Base-by-base conservation (phyloP, 2,329 filamentous ascomycete species). In the Colletotrichum sp. region DNA sequence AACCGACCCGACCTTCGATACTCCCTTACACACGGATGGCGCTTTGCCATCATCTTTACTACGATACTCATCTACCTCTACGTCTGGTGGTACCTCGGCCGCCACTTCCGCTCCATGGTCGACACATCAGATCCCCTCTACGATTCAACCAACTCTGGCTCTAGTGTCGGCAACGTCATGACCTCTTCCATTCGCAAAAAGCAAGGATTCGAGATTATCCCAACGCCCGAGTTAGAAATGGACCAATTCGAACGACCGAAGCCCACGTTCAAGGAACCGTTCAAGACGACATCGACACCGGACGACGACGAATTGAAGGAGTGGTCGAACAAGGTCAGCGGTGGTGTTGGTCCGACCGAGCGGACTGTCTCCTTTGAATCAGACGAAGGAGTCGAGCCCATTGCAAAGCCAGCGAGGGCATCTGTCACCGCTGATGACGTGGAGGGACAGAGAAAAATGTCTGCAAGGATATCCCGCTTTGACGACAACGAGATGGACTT, bases 11-110 rank as follows among this genome's bases (percentile, higher is more conserved):
- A 83, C 15, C 80, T 87, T n/a, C 84, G 87, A 30, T 88, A 88
- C 73, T 83, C 80, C 3, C 80, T 88, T 65, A 85, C 85, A 0
- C 87, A 88, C 71, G 86, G 83, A 55, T 88, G 86, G 87, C 84
- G 87, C 8, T 83, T 88, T 66, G 80, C 82, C 18, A 85, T 88
- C 52, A 86, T 88, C 66, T 75, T 85, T 48, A 78, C 79, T 9
- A 86, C 85, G 1, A 81, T 87, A 21, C 79, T 74, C 43, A 85
- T 87, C 24, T 88, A 88, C 72, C 79, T 82, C 2, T 87, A 85
- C 70, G 83, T 88, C 24, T 87, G 85, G 78, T 76, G 83, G 58
- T 83, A 83, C 72, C 80, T 86, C 34, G 76, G 76, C 21, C 64
- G 77, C 16, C 77, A 78, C 70, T 81, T 80, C 73, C 76, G 77